A percentile compares a stretch with the other conserved stretches of the same genome.
Conservation (phyloP, 129 eudicot genomes). For the Flaveria ramosissima region DNA sequence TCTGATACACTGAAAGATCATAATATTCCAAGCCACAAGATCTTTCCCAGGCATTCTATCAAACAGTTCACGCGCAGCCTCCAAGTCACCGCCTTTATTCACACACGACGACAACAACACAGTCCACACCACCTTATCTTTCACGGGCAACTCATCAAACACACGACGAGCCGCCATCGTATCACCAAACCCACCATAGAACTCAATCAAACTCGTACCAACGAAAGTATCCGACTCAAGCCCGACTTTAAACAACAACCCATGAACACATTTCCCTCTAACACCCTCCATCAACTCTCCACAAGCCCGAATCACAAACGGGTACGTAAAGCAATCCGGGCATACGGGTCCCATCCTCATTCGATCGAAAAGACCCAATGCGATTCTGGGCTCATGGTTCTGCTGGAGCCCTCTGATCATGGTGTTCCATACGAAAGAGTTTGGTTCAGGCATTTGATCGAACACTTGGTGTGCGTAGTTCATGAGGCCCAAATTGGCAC, state of each 20-base stretch:
- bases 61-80: conserved; percentile 29
- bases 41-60: conserved; percentile 39
- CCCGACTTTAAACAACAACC: conserved; percentile 44
- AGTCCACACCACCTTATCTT: conserved; percentile 56
- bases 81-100: conserved; percentile 23
- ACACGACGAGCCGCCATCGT: conserved; percentile 27
- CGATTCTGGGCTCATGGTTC: conserved; percentile 28
- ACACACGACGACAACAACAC: conserved; percentile 42
- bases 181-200: conserved; percentile 52
- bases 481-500: conserved; percentile 49
- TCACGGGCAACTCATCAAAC: conserved; percentile 52
- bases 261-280: conserved; percentile 46
- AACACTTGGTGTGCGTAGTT: conserved; percentile 39
- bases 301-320: conserved; percentile 58
- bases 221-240: conserved; percentile 43
- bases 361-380: conserved; percentile 33
- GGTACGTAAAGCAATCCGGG: conserved; percentile 50
- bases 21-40: conserved; percentile 50
- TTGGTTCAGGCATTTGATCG: conserved; percentile 42
- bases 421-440: conserved; percentile 47
- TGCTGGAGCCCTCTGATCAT: conserved; percentile 51
- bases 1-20: conserved; percentile 50
- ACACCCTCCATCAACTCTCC: conserved; percentile 39
- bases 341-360: conserved; percentile 38
- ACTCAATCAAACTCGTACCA: conserved; percentile 44